Evolutionary conservation across 768 basidiomycete genomes (phyloP), one percentile per base, ranked within the genome.

Genomic region (Glaciozyma martinii): DNA sequence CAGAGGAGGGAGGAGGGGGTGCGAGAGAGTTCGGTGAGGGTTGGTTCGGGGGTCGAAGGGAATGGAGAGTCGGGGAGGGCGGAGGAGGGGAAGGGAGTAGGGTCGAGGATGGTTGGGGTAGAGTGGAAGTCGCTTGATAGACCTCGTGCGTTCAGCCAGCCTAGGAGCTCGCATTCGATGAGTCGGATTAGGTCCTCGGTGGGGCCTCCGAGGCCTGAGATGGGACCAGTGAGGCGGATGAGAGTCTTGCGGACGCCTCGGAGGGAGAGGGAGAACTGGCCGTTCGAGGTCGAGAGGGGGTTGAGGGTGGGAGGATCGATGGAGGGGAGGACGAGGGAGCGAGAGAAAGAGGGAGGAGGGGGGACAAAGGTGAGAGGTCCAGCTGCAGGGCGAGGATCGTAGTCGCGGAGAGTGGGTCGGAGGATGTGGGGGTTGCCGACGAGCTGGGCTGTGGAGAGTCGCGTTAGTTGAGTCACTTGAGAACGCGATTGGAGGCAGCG

Each of bases 351-450:
- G 4, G 56, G 7, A 0, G 68, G 68, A 3, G 65, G 68, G 0
- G 68, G 68, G 3, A 65, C 44, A n/a, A 66, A 66, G 27, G 49
- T 56, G 59, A 50, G 44, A 59, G 30, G 37, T 43, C 42, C 54
- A 63, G 65, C 37, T 55, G 33, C 1, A 1, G 68, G 65, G 0
- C 65, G 61, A 1, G 68, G 68, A 6, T 15, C 4, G 27, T 63
- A 61, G 46, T 70, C 68, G 44, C 59, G 32, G 42, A 56, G 54
- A 5, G 59, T 59, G 1, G 68, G 68, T 16, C 68, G 59, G 29
- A 63, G 62, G 3, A 66, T 21, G 62, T 66, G 62, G n/a, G 68
- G 68, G 57, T 70, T 66, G 25, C 54, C 53, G 16, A 65, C 65
- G 46, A 70, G 65, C 43, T 61, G 65, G 19, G 64, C 68, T 69